Percentiles rank a stretch among this genome's conserved stretches.
Conservation (phyloP, 2,329 filamentous ascomycete genomes). For the Talaromyces sp. region DNA sequence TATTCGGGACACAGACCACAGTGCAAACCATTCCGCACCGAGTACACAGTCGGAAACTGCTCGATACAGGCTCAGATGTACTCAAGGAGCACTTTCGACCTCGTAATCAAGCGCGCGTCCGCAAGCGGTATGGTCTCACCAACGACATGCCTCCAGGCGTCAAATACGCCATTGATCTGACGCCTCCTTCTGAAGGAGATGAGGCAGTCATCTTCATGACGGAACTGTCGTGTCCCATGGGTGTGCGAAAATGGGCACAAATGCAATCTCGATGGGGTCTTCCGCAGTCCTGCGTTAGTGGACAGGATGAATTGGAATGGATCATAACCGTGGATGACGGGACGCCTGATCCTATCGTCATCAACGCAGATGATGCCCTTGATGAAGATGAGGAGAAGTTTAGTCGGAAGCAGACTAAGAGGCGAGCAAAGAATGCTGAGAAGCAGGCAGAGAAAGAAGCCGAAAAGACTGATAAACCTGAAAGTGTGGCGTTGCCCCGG, state of each 20-base stretch:
- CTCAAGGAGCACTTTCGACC: conserved; percentile 31
- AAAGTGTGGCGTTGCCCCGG: neutral
- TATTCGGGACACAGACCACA: neutral
- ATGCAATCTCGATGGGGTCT: conserved; percentile 39
- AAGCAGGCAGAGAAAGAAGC: neutral
- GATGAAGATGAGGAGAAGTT: neutral
- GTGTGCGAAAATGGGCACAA: conserved; percentile 55
- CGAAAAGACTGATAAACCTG: neutral
- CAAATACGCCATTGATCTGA: conserved; percentile 61
- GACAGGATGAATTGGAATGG: conserved; percentile 45
- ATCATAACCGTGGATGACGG: neutral
- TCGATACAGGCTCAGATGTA: conserved; percentile 29
- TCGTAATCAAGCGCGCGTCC: conserved; percentile 26
- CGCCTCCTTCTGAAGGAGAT: conserved; percentile 59
- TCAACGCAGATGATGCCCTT: neutral
- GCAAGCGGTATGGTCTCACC: conserved; percentile 30
- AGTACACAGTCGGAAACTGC: conserved; percentile 32
- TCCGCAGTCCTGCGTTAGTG: conserved; percentile 42
- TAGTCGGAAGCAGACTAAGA: neutral
- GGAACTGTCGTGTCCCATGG: conserved; percentile 55
- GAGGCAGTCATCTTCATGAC: conserved; percentile 59
- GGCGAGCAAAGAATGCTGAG: neutral
- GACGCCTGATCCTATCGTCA: neutral
- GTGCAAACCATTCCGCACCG: conserved; percentile 29
- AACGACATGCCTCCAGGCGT: conserved; percentile 40